Base-by-base conservation (phyloP, 371 early-diverging fungal species). In the Rhizopus sp. region DNA sequence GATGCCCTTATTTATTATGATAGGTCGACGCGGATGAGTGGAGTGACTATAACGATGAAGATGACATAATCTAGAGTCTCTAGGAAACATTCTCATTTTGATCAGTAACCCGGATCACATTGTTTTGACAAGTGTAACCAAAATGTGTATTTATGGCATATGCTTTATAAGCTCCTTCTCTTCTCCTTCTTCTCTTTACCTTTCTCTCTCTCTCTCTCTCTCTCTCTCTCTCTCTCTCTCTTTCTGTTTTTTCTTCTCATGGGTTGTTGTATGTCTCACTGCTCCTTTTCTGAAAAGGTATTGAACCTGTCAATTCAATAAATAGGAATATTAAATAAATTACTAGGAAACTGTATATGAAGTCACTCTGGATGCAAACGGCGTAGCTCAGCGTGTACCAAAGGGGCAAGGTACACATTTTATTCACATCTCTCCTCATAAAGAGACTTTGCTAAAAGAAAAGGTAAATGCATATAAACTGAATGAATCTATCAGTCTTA, bases 361-460 rank as follows among this genome's bases (percentile, higher is more conserved):
- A 66, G 78, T 78, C 29, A 62, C 54, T 16, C 55, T 78, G 38
- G 78, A 78, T 64, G 55, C 62, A 3, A 51, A 73, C 31, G 78
- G 78, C 32, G 70, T 78, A 2, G 78, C 78, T 32, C 73, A 69
- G 12, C 69, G 73, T 40, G 78, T 78, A 17, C 70, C 71, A 3
- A 61, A 68, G 39, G 78, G 78, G 5, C 66, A 75, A 60, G 78
- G 78, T 9, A 78, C 78, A 10, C 78, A 78, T 52, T 62, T 66
- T 23, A 78, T 78, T 40, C 68, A 73, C 53, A 64, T 75, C 23
- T 73, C 75, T 39, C 52, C 64, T 8, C 61, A 66, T 12, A 66
- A 68, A 15, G 75, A 77, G 49, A 77, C 75, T 34, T 61, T 58
- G 31, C 50, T 70, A 30, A 67, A 70, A 61, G 67, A 70, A 53